Percentiles rank a stretch among this genome's conserved stretches.
phyloP scores from a whole-genome alignment of 495 filamentous ascomycete species.

The Elasticomyces elasticus region DNA sequence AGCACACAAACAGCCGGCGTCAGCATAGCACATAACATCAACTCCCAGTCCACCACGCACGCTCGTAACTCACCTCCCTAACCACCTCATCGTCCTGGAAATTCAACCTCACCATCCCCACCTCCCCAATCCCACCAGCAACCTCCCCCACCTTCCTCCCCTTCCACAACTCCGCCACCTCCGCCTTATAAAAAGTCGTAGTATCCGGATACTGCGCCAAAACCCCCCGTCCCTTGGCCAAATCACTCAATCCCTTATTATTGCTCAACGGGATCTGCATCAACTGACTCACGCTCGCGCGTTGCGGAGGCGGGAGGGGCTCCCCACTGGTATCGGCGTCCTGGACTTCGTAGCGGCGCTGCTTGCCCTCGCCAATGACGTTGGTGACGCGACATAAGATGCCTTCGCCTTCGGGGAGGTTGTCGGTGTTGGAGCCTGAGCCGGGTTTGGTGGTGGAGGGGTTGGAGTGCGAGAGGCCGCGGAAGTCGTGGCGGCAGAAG shows the following conservation, averaged over 20 bases:
- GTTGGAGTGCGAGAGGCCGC: slow-evolving; percentile 18
- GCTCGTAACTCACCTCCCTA: slow-evolving; percentile 25
- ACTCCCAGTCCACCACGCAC: too few relatives aligned
- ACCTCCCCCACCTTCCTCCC: neutral
- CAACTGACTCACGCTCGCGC: slow-evolving; percentile 66
- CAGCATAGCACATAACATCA: too few relatives aligned
- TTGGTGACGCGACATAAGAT: slow-evolving; percentile 83
- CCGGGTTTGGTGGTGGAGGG: slow-evolving; percentile 1
- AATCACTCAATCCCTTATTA: slow-evolving; percentile 46
- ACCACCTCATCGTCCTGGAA: slow-evolving; percentile 34
- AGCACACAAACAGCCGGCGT: neutral
- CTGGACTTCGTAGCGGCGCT: slow-evolving; percentile 83
- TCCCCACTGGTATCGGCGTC: slow-evolving; percentile 75
- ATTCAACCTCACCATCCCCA: slow-evolving; percentile 30
- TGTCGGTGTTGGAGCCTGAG: slow-evolving; percentile 32
- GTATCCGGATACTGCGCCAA: slow-evolving; percentile 64
- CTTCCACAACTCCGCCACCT: slow-evolving; percentile 44
- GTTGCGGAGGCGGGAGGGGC: slow-evolving; percentile 45
- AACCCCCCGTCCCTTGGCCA: slow-evolving; percentile 26
- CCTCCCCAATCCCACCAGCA: slow-evolving; percentile 4
- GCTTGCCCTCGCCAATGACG: slow-evolving; percentile 75
- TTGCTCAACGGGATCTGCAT: slow-evolving; percentile 63
- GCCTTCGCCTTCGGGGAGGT: slow-evolving; percentile 63
- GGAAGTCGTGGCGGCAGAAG: slow-evolving; percentile 63
- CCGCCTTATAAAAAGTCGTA: slow-evolving; percentile 93